Evolutionary conservation across 306 rosid genomes (phyloP), one percentile per base, ranked within the genome.

Genomic region (Cyclanthera cordifolia): DNA sequence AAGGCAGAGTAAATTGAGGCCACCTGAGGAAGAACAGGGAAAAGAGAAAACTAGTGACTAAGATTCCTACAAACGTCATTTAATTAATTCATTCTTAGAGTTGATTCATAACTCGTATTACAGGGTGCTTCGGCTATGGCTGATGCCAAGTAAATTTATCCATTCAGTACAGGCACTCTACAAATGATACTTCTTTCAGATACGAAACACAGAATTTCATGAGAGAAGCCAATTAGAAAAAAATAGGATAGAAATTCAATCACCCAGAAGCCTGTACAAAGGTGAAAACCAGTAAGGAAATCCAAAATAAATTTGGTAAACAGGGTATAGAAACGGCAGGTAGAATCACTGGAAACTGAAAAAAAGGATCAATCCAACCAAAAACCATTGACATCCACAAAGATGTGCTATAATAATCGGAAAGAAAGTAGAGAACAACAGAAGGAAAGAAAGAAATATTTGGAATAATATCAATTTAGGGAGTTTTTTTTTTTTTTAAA

Each of bases 1-100:
- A 67, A 17, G 96, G 96, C 79, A 93, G 53, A 50, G 52, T 77
- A 73, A 67, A 74, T 66, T 93, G 96, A 69, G 99, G 96, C 96
- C 96, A 89, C 96, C 99, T 93, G 84, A 70, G 41, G 28, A 17
- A 23, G 28, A 75, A 71, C 53, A 27, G 21, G n/a, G 3, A 57
- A 46, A 65, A 65, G 41, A 65, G 53, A 23, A 65, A 65, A 65
- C 70, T 7, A 65, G 19, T 45, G 54, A 65, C 37, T 65, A 43
- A 46, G 39, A 24, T 14, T 65, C 53, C 53, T 23, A 45, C 39
- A 14, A 45, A 65, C 15, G 32, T 45, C 53, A 43, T 64, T 43
- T 43, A 39, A 39, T 41, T 28, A 39, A 19, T 61, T 34, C 50
- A 24, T 53, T 12, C 39, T 13, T 59, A 43, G 48, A 64, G 70